Evolutionary conservation across 371 early-diverging fungal genomes (phyloP), one percentile per base, ranked within the genome.

Genomic region (Mortierella sp.): DNA sequence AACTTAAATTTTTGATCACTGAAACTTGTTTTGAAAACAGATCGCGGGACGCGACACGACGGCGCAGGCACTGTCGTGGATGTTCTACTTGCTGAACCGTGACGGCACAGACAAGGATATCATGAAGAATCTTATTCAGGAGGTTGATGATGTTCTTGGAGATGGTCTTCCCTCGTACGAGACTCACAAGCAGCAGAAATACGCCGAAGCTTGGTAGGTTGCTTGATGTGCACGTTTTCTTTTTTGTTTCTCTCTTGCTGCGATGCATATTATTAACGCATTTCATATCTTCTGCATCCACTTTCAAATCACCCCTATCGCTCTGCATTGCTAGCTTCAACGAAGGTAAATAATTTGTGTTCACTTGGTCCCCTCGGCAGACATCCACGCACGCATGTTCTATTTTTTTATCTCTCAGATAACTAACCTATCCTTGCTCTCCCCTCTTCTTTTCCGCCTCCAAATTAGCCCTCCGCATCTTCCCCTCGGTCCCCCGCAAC

Each of bases 61-160:
- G 3, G 96, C 96, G 0, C 93, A 94, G 73, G 91, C 95, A 0
- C 78, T 96, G 13, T 88, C 92, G 0, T 96, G 96, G 96, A 84
- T 90, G 19, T 88, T 95, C 70, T 94, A 90, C 50, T 76, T 87
- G 19, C 75, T 96, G 10, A 47, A 55, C 44, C 70, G 78, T 3
- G 71, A 72, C 16, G 81, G 75, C 0, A 42, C 78, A 0, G 79
- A 80, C 24, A 45, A 70, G 19, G 47, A 75, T 6, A 42, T 74
- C 5, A 31, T 31, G 42, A 76, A 73, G 28, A 75, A 50, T 0
- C 45, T 84, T n/a, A 44, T 57, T 2, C 21, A 55, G 0, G 84
- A 84, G 65, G 71, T 73, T 19, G 79, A 76, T 50, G 71, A 81
- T 21, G 79, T 84, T 13, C 71, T 81, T n/a, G 42, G 74, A 44